Evolutionary conservation across 1,139 yeast genomes (phyloP), one percentile per base, ranked within the genome.

Genomic region (Blastobotrys petasosporus): DNA sequence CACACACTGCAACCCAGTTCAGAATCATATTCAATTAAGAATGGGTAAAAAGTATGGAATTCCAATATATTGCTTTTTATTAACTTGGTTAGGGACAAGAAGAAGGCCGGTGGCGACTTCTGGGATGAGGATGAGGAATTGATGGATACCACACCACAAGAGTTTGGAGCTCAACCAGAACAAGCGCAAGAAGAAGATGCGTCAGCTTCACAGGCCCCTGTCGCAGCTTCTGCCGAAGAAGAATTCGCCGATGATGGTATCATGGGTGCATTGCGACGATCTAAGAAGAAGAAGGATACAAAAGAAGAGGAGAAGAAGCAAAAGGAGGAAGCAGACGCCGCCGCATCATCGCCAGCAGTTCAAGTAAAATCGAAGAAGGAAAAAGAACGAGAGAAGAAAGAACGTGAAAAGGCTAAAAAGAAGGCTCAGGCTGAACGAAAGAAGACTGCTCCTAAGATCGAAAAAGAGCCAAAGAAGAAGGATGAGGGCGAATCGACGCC

Each of bases 321-420:
- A 60, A 63, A 58, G 38, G 66, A 59, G 12, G 69, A 58, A 10
- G 58, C 52, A 33, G 55, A 53, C 11, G 55, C 52, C 2, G 58
- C 55, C 3, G 66, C 73, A 66, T 70, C 64, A 30, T 65, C 65
- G 32, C 29, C 29, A 16, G 29, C 30, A 2, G 71, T 62, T 28
- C 62, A 60, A 44, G 62, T 90, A 60, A 86, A 92, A 68, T 80
- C 94, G 50, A 94, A 92, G 76, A 94, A 94, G 71, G 98, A 92
- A 65, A 94, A 92, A 75, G 99, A 92, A 69, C 85, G 80, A 68
- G 94, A 92, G 66, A 92, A 90, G 84, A 94, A 92, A 69, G 99
- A 92, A 70, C 85, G 85, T 54, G 98, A 92, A 67, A 94, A 92
- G 75, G 87, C 84, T 59, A 78, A 81, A 68, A 92, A 92, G 84